Evolutionary conservation across 73 alveolate genomes (phyloP).

Genomic region (Uronychia setigera): DNA sequence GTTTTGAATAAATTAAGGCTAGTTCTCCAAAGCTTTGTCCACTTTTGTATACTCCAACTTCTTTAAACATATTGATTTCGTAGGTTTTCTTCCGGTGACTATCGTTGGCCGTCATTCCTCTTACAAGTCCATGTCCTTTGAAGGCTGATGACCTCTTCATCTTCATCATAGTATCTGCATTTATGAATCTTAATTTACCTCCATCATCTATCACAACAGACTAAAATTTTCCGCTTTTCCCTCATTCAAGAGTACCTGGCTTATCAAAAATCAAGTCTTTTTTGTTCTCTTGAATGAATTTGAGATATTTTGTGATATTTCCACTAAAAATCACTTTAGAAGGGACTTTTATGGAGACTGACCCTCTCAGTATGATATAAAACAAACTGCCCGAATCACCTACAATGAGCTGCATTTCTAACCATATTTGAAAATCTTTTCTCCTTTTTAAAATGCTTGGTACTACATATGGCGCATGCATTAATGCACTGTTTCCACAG

Average conservation of each 20-base stretch:
- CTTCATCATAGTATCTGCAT: not conserved
- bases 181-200: not conserved
- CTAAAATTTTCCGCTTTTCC: not conserved
- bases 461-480: slow-evolving; percentile 33
- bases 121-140: not conserved
- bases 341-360: slow-evolving; percentile 64
- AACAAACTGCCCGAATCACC: slow-evolving; percentile 65
- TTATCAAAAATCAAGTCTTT: no score
- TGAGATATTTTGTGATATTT: not conserved
- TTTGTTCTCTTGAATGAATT: not conserved
- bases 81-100: slow-evolving; percentile 15
- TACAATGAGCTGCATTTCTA: not conserved
- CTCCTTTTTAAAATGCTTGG: slow-evolving; percentile 31
- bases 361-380: slow-evolving; percentile 64
- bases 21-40: slow-evolving; percentile 69
- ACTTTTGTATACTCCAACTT: slow-evolving; percentile 13
- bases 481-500: slow-evolving; percentile 17
- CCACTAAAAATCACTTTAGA: not conserved
- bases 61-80: slow-evolving; percentile 30
- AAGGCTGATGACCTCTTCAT: not conserved
- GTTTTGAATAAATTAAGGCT: slow-evolving; percentile 56
- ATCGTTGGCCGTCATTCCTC: not conserved
- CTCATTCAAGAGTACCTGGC: not conserved
- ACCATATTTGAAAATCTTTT: slow-evolving; percentile 43
- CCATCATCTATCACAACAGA: not conserved